Conservation (phyloP, 108 stramenopile species). For the Fistulifera pelliculosa region DNA sequence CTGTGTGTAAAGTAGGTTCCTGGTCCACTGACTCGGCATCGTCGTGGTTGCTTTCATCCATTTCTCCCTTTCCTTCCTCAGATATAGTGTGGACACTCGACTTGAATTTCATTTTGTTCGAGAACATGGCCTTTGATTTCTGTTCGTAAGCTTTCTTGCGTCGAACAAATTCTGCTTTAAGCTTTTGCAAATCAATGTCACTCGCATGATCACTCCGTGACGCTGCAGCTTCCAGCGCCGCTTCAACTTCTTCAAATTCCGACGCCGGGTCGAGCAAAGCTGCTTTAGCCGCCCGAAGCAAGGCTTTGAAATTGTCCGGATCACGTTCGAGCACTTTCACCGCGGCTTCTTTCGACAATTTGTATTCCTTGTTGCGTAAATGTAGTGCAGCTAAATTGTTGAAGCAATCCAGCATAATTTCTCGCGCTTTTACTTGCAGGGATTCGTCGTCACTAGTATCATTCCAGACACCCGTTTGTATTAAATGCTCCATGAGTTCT, state of each 20-base stretch:
- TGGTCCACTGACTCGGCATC: background rate
- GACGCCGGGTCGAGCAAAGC: slow-evolving; percentile 35
- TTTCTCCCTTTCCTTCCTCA: background rate
- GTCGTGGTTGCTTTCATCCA: background rate
- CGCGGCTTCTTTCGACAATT: slow-evolving; percentile 37
- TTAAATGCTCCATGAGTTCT: slow-evolving; percentile 19
- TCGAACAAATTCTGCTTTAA: slow-evolving; percentile 22
- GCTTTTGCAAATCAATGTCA: slow-evolving; percentile 10
- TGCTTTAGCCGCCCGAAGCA: slow-evolving; percentile 42
- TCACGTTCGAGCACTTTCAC: slow-evolving; percentile 30
- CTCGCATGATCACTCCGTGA: background rate
- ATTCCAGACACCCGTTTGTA: slow-evolving; percentile 25
- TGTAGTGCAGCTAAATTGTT: slow-evolving; percentile 45
- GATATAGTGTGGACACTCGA: too few species aligned
- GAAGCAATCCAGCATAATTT: slow-evolving; percentile 37
- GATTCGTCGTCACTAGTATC: slow-evolving; percentile 13
- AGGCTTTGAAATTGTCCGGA: slow-evolving; percentile 37
- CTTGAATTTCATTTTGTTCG: background rate
- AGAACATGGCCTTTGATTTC: slow-evolving; percentile 4
- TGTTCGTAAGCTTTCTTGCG: slow-evolving; percentile 14
- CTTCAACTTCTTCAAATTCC: slow-evolving; percentile 34
- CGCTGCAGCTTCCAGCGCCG: slow-evolving; percentile 30
- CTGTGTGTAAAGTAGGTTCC: too few species aligned
- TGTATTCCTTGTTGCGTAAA: slow-evolving; percentile 33
- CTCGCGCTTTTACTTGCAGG: slow-evolving; percentile 11